A percentile compares a stretch with the other conserved stretches of the same genome.
phyloP scores from a whole-genome alignment of 2,329 filamentous ascomycete genomes.

The Trichoderma endophyticum region DNA sequence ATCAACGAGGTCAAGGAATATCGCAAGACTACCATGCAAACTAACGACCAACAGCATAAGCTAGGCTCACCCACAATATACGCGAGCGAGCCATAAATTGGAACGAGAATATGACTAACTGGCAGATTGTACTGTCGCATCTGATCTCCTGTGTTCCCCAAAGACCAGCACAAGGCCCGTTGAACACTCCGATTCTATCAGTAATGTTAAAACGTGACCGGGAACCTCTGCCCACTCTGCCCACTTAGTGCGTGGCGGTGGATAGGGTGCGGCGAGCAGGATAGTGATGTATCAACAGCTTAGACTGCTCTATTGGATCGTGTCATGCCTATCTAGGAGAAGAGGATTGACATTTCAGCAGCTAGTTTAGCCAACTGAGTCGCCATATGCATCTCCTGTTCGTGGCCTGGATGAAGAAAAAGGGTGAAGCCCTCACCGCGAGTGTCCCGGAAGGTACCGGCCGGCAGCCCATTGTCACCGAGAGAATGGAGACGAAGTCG shows the following conservation, averaged over 20 bases:
- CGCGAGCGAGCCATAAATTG: not conserved
- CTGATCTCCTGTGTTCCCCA: not conserved
- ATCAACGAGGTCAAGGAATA: not conserved
- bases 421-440: not conserved
- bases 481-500: not conserved
- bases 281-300: not conserved
- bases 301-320: not conserved
- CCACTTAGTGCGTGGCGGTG: slow-evolving; percentile 5
- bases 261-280: not conserved
- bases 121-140: not conserved
- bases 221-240: not conserved
- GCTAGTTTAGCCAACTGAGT: not conserved
- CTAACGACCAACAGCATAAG: not conserved
- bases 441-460: not conserved
- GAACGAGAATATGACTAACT: not conserved
- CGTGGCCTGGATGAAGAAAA: not conserved
- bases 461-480: not conserved
- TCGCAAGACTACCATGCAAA: not conserved
- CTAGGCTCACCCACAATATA: not conserved
- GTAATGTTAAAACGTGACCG: not conserved
- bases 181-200: not conserved
- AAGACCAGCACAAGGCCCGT: not conserved
- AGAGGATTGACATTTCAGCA: not conserved
- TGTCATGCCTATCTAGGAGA: not conserved
- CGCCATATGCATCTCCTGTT: not conserved